Percentiles rank a stretch among this genome's conserved stretches.
Conservation (phyloP, 2,329 filamentous ascomycete genomes). For the Aschersonia sp. region DNA sequence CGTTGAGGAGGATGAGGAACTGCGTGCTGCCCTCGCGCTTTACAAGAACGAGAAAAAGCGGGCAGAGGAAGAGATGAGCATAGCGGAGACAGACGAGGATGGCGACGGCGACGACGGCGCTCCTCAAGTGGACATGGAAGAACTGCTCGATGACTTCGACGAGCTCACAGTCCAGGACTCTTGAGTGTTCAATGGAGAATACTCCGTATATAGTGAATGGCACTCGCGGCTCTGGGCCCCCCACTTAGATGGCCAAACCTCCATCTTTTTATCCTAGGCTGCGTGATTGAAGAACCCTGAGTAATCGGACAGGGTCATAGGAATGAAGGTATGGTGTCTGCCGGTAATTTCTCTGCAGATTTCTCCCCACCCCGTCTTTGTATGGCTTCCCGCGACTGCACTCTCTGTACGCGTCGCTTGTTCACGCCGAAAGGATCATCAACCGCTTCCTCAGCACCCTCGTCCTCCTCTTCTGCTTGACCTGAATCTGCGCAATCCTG, state of each 20-base stretch:
- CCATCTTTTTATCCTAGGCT: not conserved
- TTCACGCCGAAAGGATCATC: constrained; percentile 21
- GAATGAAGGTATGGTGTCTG: constrained; percentile 22
- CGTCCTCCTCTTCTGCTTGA: not conserved
- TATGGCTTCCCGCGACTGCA: constrained; percentile 15
- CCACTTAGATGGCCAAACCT: not conserved
- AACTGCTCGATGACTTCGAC: constrained; percentile 84
- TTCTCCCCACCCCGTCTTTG: constrained; percentile 8
- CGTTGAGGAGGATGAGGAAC: constrained; percentile 87
- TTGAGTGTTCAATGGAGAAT: constrained; percentile 1
- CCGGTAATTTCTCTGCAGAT: constrained; percentile 7
- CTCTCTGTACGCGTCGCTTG: constrained; percentile 14
- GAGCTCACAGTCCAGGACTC: constrained; percentile 44
- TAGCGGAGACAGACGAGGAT: constrained; percentile 45
- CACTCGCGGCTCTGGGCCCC: not conserved
- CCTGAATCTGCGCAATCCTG: not conserved
- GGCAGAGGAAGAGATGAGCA: constrained; percentile 51
- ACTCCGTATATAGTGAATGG: not conserved
- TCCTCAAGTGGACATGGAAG: constrained; percentile 63
- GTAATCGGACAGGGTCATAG: constrained; percentile 8
- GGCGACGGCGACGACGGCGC: constrained; percentile 44
- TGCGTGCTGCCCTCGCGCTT: constrained; percentile 69
- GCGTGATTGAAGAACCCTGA: not conserved
- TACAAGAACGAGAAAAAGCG: constrained; percentile 55
- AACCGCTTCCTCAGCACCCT: constrained; percentile 11